Base-by-base conservation (phyloP, 768 basidiomycete genomes). In the Tricholoma sp. region DNA sequence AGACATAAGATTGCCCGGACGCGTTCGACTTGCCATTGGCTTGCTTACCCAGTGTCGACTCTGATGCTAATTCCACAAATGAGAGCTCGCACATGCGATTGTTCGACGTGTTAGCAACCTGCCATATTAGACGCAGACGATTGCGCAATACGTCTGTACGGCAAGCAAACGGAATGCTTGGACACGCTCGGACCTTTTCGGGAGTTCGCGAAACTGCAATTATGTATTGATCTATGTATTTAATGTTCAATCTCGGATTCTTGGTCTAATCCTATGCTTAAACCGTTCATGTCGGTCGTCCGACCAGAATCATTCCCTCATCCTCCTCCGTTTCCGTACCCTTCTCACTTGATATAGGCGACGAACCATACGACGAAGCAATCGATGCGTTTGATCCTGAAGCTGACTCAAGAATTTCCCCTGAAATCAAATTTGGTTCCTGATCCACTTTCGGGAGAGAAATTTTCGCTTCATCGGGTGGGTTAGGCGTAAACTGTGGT, bases 291-390 rank as follows among this genome's bases (percentile, higher is more conserved):
- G 66, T 45, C 33, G 88, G 89, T 56, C 85, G 78, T 39, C 83
- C 86, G 51, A 92, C 84, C 29, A 91, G 67, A 57, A 92, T 81
- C 85, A 91, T 85, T 6, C 88, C 90, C 63, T 92, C 90, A 56
- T 93, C 90, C 65, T 88, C 86, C 66, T 93, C 90, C 37, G 89
- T 91, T 63, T 90, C 89, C 20, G 74, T 75, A 8, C 85, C 86
- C 59, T 80, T 79, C 65, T 85, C 85, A 60, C 86, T 89, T 44
- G 74, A 72, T 32, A 77, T 73, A 37, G 70, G 72, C 28, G 68
- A 72, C 52, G 77, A 71, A 47, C 66, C 64, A 59, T 69, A 76
- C 36, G 58, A 68, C 53, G 57, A 70, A 59, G 66, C 69, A 15
- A 71, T 70, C 3, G 77, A 71, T 6, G 70, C 59, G 51, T 66